These are phyloP conservation scores for Trichoderma endophyticum DNA, from an alignment of 2,329 filamentous ascomycete genomes.

Conservation along the genomic window DNA sequence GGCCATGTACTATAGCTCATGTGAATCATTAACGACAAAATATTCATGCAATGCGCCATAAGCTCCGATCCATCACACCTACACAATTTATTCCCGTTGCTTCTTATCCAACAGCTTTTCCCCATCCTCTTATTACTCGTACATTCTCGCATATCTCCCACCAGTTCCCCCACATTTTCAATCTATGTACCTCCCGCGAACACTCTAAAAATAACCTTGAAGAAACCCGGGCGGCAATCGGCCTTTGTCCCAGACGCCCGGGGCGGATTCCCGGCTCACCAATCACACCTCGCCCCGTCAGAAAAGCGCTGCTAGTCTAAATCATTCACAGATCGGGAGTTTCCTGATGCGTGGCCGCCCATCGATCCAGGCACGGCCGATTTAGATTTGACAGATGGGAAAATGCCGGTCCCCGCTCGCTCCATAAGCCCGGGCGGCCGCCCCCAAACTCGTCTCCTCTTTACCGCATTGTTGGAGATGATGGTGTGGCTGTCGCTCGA, in stretches of 20 bases:
- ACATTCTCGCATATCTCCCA: background rate
- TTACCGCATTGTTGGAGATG: background rate
- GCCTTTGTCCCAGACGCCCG: background rate
- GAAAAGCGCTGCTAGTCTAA: background rate
- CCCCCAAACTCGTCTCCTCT: background rate
- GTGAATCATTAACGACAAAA: background rate
- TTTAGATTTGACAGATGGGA: background rate
- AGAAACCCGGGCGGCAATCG: background rate
- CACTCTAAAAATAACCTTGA: background rate
- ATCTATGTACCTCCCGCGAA: background rate
- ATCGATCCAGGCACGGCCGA: constrained; percentile 12
- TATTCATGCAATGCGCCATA: background rate
- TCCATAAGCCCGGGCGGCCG: background rate
- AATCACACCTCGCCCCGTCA: constrained; percentile 20
- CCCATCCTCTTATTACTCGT: background rate
- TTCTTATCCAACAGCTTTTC: background rate
- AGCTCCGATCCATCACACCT: background rate
- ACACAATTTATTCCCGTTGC: background rate
- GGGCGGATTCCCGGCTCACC: background rate
- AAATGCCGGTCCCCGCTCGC: background rate
- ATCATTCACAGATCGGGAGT: background rate
- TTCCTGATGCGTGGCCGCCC: background rate
- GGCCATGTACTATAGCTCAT: background rate
- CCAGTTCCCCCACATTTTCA: background rate
- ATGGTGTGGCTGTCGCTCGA: background rate